A percentile compares a stretch with the other conserved stretches of the same genome.
Conservation (phyloP, 495 filamentous ascomycete genomes). For the Clavariopsis aquatica region DNA sequence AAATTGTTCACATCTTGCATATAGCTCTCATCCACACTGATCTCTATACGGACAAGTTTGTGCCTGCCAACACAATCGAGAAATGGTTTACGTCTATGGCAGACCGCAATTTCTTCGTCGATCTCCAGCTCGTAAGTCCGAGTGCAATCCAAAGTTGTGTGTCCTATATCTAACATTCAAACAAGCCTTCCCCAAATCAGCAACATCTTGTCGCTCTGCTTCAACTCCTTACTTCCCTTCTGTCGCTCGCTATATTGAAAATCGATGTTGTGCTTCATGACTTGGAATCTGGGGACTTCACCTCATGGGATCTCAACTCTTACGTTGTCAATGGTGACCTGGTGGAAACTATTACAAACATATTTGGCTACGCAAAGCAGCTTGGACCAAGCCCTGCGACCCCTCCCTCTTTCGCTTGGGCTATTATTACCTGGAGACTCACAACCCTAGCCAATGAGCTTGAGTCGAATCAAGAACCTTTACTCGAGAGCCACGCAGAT, state of each 20-base stretch:
- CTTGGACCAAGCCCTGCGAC: slow-evolving; percentile 54
- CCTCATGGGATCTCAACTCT: slow-evolving; percentile 6
- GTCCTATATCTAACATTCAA: not conserved
- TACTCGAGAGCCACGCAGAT: not conserved
- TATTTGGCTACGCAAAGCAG: slow-evolving; percentile 56
- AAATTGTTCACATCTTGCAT: slow-evolving; percentile 71
- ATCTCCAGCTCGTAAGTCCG: slow-evolving; percentile 6
- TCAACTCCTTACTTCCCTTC: slow-evolving; percentile 66
- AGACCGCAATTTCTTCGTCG: slow-evolving; percentile 26
- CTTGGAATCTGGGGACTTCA: slow-evolving; percentile 25
- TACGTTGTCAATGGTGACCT: slow-evolving; percentile 40
- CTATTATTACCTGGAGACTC: slow-evolving; percentile 59
- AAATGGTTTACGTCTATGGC: slow-evolving; percentile 40
- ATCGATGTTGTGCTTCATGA: slow-evolving; percentile 52
- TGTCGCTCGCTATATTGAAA: slow-evolving; percentile 74
- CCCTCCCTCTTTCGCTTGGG: slow-evolving; percentile 75
- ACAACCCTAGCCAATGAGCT: not conserved
- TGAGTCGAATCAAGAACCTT: slow-evolving; percentile 8
- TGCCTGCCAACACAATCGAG: slow-evolving; percentile 60
- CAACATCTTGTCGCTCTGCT: slow-evolving; percentile 62
- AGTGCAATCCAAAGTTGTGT: not conserved
- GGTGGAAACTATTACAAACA: slow-evolving; percentile 64
- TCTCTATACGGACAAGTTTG: slow-evolving; percentile 48
- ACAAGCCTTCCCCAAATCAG: slow-evolving; percentile 35
- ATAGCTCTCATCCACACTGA: slow-evolving; percentile 71